Evolutionary conservation across 129 eudicot species (phyloP), one percentile per base, ranked within the genome.

Genomic region (Escallonia rubra): DNA sequence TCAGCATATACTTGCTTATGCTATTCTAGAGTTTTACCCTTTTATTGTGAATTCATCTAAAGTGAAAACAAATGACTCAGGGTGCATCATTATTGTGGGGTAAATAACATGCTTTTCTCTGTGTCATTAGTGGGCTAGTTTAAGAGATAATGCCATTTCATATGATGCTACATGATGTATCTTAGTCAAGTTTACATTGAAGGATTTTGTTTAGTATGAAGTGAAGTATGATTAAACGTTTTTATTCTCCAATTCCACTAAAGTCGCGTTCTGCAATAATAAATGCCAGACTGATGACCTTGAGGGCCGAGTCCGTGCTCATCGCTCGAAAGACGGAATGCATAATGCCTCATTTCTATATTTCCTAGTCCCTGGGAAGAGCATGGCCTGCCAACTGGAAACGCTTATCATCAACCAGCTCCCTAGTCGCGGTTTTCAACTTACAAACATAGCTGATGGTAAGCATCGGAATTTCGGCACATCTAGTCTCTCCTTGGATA

Each of bases 381-480:
- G 98, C 76, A 13, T 86, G 72, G 98, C 98, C 34, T 86, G 98
- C 79, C 82, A 86, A 65, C 77, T 93, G 63, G 98, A 93, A 73
- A 93, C 98, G 8, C 82, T 88, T 76, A 86, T 93, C 55, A 86
- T 93, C 51, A 93, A 93, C 78, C 98, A 86, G 70, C 90, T 93
- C 40, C 95, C 96, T 0, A 74, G 47, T 66, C 85, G 57, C 56
- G 98, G 98, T 46, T 93, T 89, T 70, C 82, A 64, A 66, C 88
- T 93, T 13, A 74, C 91, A 23, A 93, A 93, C 68, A 47, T 93
- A 12, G 92, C 92, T 16, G 98, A 93, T 65, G 98, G 98, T 57
- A 88, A 85, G 63, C 98, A 93, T 72, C 83, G 96, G 6, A 86
- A 93, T 65, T 93, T 93, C 74, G 98, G 98, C 58, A 84, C 98